Base-by-base conservation (phyloP, 2,329 filamentous ascomycete species). In the Paecilomyces variotii region DNA sequence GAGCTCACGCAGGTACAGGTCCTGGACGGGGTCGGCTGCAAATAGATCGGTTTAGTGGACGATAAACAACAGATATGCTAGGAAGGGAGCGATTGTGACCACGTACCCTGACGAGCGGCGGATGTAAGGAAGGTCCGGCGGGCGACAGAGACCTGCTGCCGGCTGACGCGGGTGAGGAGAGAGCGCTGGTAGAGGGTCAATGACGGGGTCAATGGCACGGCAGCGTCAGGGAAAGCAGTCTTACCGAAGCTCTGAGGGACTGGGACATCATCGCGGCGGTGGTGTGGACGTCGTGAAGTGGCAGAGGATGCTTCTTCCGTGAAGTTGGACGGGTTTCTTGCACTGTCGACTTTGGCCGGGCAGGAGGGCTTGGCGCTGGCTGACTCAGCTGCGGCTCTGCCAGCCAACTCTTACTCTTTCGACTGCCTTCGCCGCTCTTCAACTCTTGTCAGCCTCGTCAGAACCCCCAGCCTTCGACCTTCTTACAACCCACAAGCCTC, bases 1-100 rank as follows among this genome's bases (percentile, higher is more conserved):
- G 74, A 99, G 87, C 80, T 97, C 92, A 78, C 88, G 89, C 69
- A 99, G 87, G 84, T 99, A 99, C 74, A 99, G 85, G 76, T 97
- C 93, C 80, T 97, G 94, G 70, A 99, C 90, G 72, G 96, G 86
- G 78, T 99, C 94, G 86, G 90, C 94, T 97, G 74, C 19, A 39
- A 34, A 14, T 25, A n/a, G 1, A 12, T 34, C 26, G 56, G 71
- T 76, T 78, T 78, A 70, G 75, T 24, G 28, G 51, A 34, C 24
- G 45, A 56, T 59, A 12, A 26, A 52, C 32, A 55, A 57, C 19
- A 50, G 45, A 45, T 7, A 45, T 3, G 14, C 14, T 45, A 14
- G 12, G 55, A 56, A 26, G 14, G 49, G 49, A 59, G 53, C 50
- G 9, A 56, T 61, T 62, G 63, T 66, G 70, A 55, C 70, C 68